Evolutionary conservation across 2,329 filamentous ascomycete species (phyloP).

Genomic region (Talaromyces rugulosus): DNA sequence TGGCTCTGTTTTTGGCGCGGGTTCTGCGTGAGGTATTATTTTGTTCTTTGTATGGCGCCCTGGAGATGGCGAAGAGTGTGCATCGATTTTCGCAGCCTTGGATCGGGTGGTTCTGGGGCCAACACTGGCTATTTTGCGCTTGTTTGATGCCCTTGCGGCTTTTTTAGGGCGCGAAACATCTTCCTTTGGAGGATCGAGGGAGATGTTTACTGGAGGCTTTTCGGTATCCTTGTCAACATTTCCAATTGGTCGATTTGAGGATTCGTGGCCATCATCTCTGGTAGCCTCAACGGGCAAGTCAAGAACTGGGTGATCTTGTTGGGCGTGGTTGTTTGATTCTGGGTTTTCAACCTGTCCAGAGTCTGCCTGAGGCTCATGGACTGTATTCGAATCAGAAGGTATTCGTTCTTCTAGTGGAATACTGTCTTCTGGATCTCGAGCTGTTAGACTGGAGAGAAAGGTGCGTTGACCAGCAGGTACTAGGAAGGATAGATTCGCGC

Average conservation of each 20-base stretch:
- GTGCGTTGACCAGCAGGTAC: constrained; percentile 36
- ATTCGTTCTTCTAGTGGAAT: neutral
- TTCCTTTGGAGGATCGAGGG: neutral
- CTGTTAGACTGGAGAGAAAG: constrained; percentile 22
- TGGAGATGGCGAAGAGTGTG: neutral
- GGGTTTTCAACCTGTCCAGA: neutral
- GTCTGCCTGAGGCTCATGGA: neutral
- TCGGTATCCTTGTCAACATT: neutral
- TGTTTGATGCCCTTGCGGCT: neutral
- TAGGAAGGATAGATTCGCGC: constrained; percentile 30
- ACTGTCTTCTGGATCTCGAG: neutral
- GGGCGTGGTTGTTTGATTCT: neutral
- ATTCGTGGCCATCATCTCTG: neutral
- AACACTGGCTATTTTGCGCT: neutral
- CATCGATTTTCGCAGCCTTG: neutral
- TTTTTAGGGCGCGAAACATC: neutral
- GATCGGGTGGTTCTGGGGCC: neutral
- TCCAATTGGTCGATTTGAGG: neutral
- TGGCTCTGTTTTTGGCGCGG: neutral
- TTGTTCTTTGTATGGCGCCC: neutral
- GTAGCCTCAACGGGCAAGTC: neutral
- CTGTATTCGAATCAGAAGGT: neutral
- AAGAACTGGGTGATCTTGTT: neutral
- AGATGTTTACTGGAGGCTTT: neutral
- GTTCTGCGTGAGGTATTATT: neutral